A percentile compares a stretch with the other conserved stretches of the same genome.
phyloP scores from a whole-genome alignment of 129 eudicot genomes.

The Flaveria sonorensis region DNA sequence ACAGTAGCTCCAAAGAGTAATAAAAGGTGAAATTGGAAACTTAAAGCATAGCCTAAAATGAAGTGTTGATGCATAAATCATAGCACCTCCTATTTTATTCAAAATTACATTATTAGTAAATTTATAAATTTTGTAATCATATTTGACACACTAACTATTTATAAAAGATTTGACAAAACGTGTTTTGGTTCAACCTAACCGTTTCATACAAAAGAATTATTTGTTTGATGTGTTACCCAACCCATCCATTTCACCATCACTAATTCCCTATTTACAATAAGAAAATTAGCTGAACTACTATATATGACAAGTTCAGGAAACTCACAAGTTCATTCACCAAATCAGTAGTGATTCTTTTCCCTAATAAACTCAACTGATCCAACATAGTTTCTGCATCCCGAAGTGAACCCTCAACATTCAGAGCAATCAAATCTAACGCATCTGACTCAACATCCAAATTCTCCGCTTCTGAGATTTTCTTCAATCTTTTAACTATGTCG shows the following conservation, averaged over 20 bases:
- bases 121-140: background rate
- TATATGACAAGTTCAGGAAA: constrained; percentile 31
- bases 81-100: constrained; percentile 2
- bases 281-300: constrained; percentile 7
- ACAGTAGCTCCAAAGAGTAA: constrained; percentile 14
- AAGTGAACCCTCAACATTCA: constrained; percentile 88
- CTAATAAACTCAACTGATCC: constrained; percentile 93
- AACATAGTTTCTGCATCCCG: constrained; percentile 97
- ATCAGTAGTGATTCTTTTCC: constrained; percentile 70
- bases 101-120: background rate
- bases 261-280: background rate
- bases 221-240: background rate
- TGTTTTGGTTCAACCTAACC: background rate
- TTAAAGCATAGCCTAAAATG: background rate
- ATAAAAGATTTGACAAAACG: background rate
- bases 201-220: background rate
- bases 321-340: constrained; percentile 94
- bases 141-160: background rate
- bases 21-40: background rate
- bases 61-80: background rate
- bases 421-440: constrained; percentile 80
- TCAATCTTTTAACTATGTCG: constrained; percentile 67
- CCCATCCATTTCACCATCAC: background rate
- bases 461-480: constrained; percentile 73
- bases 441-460: constrained; percentile 71